Evolutionary conservation across 345 rosid genomes (phyloP), one percentile per base, ranked within the genome.

Genomic region (Lepidium aucheri): DNA sequence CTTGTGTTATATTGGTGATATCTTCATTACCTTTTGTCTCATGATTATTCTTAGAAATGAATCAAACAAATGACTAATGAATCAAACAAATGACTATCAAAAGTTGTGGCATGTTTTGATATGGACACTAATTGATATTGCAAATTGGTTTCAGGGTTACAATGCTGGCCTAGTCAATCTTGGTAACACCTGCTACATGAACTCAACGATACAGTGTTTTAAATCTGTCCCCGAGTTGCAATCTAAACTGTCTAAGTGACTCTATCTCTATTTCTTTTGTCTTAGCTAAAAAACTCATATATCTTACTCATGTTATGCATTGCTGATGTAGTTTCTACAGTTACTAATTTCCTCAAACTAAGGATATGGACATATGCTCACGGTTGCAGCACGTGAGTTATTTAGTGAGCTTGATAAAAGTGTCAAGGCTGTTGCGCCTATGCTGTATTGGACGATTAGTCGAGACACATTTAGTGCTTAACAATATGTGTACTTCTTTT

Each of bases 161-260:
- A 86, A 88, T 77, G 95, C 96, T 56, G 95, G 91, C 47, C 75
- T 94, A 33, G 68, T 82, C 69, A 94, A 88, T 75, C 81, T 88
- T 45, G 96, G 97, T 39, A 84, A 94, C 79, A 86, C 99, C 9
- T 94, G 99, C 80, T 94, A 88, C 82, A 90, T 94, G 99, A 94
- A 90, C 82, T 90, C 96, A 39, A 90, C 91, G 0, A 50, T 86
- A 43, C 97, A 86, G 60, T 94, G 99, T 76, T 73, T 90, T 75
- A 96, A 90, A 78, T 86, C 92, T 38, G 97, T 93, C 70, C 96
- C 97, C 15, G 96, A 93, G 76, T 78, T 93, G 85, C 86, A 90
- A 75, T 84, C 92, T 74, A 83, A 89, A 70, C 74, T 93, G 61
- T 42, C 77, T 26, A 65, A 77, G 84, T n/a, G n/a, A n/a, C n/a